phyloP scores from a whole-genome alignment of 2,329 filamentous ascomycete species.

The Pyricularia grisea region DNA sequence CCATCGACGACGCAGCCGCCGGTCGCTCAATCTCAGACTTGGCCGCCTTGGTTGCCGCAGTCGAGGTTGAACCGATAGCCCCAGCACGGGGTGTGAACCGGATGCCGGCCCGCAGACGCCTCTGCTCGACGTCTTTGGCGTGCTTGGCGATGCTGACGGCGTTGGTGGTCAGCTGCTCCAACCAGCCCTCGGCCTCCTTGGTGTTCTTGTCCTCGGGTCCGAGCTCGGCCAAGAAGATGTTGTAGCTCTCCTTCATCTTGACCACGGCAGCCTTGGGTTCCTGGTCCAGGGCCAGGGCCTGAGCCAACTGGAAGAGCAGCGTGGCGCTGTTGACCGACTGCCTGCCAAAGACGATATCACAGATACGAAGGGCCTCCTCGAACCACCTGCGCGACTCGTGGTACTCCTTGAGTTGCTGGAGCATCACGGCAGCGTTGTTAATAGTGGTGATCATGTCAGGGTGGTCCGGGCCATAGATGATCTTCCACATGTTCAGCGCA shows the following conservation, averaged over 20 bases:
- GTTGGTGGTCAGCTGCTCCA: conserved; percentile 91
- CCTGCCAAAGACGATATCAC: conserved; percentile 81
- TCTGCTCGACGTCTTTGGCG: conserved; percentile 74
- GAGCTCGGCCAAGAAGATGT: conserved; percentile 82
- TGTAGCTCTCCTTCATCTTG: conserved; percentile 94
- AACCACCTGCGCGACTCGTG: conserved; percentile 95
- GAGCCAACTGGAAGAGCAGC: conserved; percentile 91
- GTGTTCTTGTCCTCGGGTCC: conserved; percentile 93
- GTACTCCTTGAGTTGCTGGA: conserved; percentile 90
- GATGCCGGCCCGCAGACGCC: conserved; percentile 61
- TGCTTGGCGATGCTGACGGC: conserved; percentile 92
- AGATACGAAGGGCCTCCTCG: conserved; percentile 81
- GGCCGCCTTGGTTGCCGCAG: conserved; percentile 12
- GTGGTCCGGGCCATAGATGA: conserved; percentile 88
- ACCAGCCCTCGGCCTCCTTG: conserved; percentile 94
- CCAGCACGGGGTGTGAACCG: conserved; percentile 57
- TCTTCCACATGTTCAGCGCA: conserved; percentile 90
- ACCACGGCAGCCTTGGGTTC: conserved; percentile 83
- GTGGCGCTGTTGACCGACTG: conserved; percentile 90
- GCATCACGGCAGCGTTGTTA: conserved; percentile 98
- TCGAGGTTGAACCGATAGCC: conserved; percentile 35
- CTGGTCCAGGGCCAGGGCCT: conserved; percentile 89
- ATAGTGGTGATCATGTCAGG: conserved; percentile 97
- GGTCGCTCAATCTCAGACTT: conserved; percentile 24
- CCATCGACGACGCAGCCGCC: conserved; percentile 36